Evolutionary conservation across 352 stramenopile species (phyloP), one percentile per base, ranked within the genome.

Genomic region (Phytophthora vignae): DNA sequence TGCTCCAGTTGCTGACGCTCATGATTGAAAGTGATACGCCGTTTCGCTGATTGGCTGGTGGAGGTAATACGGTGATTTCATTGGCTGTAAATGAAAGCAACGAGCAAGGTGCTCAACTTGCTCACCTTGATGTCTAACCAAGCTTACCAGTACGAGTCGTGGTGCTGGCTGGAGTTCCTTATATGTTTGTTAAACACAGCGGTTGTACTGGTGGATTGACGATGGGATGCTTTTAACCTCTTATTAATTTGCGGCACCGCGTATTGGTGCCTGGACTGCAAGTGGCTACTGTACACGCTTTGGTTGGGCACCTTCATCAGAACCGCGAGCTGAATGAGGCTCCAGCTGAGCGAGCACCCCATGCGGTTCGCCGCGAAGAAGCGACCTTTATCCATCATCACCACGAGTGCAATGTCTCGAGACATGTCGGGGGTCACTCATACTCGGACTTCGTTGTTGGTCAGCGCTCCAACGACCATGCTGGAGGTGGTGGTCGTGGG

Each of bases 1-100:
- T 73, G 66, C 69, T 77, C 60, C 57, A 74, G 55, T 66, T 68
- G 50, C 67, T 73, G n/a, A 71, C 54, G 22, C 64, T 74, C 64
- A 74, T 76, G 12, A 66, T 56, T 56, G 29, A 60, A 67, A 77
- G 10, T 74, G 52, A 1, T 4, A 14, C 9, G 40, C 3, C n/a
- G 29, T 21, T 44, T 29, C n/a, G 57, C 9, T 74, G 56, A 75
- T 69, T 73, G 60, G 66, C 25, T 74, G 54, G 29, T 50, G 42
- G 42, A 44, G 38, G 38, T 3, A 44, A 44, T 44, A 9, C 38
- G 12, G 15, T n/a, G 42, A 50, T 50, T 50, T 19, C 17, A 50
- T 50, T 50, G 42, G 42, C 4, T 50, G 38, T n/a, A 44, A 44
- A 44, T 36, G 29, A 29, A 29, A 2, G 29, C 6, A 36, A 11